phyloP scores from a whole-genome alignment of 192 early-diverging fungal genomes.

The Coemansia reversa region DNA sequence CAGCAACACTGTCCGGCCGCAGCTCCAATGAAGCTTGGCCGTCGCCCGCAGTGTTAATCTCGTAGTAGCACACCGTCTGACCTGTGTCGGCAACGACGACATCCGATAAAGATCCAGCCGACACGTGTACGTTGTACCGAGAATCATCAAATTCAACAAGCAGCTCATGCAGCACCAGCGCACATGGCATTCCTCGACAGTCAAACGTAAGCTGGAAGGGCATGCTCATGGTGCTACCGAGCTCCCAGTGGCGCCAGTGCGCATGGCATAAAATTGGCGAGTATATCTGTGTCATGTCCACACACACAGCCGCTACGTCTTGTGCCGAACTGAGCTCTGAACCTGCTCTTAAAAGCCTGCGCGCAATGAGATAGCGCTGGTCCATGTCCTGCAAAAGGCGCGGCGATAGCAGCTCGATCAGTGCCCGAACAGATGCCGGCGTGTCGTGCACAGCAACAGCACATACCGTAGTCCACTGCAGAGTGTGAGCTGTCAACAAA shows the following conservation, averaged over 20 bases:
- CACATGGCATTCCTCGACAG: constrained; percentile 9
- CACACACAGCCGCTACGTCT: not conserved
- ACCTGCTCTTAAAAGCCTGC: not conserved
- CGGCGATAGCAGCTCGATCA: constrained; percentile 32
- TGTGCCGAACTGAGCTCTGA: not conserved
- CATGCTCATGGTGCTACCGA: constrained; percentile 7
- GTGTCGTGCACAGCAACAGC: not conserved
- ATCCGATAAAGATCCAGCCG: not conserved
- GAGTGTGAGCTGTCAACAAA: constrained; percentile 20
- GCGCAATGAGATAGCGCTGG: constrained; percentile 1
- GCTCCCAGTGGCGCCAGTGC: constrained; percentile 42
- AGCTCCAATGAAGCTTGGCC: constrained; percentile 5
- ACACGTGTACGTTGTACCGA: constrained; percentile 4
- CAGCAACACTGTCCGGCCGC: constrained; percentile 3
- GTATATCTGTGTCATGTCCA: constrained; percentile 43
- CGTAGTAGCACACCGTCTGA: not conserved
- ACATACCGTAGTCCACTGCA: constrained; percentile 27
- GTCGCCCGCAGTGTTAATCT: not conserved
- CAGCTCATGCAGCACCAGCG: constrained; percentile 20
- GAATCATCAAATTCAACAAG: constrained; percentile 25
- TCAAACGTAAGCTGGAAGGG: constrained; percentile 35
- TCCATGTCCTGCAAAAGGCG: not conserved
- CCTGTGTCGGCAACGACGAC: not conserved
- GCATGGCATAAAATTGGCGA: constrained; percentile 42
- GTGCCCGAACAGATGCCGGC: not conserved